Conservation (phyloP, 2,329 filamentous ascomycete genomes). For the Xylaria arbuscula region DNA sequence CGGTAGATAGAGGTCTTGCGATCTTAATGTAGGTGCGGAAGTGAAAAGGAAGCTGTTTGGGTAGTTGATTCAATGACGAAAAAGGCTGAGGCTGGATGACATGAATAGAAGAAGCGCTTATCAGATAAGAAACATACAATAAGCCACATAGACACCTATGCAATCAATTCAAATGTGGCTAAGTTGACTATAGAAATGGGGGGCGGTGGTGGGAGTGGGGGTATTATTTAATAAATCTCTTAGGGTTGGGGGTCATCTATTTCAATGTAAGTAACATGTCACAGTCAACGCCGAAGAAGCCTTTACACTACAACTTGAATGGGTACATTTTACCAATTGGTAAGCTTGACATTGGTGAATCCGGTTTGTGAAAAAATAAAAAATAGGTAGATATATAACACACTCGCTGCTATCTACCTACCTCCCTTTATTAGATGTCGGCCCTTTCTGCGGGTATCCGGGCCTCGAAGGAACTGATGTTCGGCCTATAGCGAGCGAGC, state of each 20-base stretch:
- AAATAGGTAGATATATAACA: no score
- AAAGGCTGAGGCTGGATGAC: constrained; percentile 18
- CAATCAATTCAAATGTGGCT: constrained; percentile 5
- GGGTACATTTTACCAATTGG: no score
- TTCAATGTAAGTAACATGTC: no score
- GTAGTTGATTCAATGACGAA: constrained; percentile 17
- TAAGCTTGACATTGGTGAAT: no score
- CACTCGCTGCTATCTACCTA: not conserved
- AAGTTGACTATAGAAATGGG: no score
- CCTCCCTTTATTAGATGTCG: constrained; percentile 18
- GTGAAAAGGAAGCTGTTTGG: not conserved
- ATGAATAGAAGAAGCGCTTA: constrained; percentile 23
- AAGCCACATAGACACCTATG: not conserved
- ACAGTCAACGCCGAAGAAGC: no score
- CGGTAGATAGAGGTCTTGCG: constrained; percentile 10
- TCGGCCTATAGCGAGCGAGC: constrained; percentile 26
- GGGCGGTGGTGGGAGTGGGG: not conserved
- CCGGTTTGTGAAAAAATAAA: no score
- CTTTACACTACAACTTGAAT: no score
- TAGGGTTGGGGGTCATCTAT: no score
- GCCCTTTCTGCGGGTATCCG: constrained; percentile 36
- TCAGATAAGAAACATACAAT: constrained; percentile 18
- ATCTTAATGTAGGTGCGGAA: constrained; percentile 18
- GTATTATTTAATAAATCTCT: no score
- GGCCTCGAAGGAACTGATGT: constrained; percentile 21